Base-by-base conservation (phyloP, 495 filamentous ascomycete genomes). In the Penicillium herquei region DNA sequence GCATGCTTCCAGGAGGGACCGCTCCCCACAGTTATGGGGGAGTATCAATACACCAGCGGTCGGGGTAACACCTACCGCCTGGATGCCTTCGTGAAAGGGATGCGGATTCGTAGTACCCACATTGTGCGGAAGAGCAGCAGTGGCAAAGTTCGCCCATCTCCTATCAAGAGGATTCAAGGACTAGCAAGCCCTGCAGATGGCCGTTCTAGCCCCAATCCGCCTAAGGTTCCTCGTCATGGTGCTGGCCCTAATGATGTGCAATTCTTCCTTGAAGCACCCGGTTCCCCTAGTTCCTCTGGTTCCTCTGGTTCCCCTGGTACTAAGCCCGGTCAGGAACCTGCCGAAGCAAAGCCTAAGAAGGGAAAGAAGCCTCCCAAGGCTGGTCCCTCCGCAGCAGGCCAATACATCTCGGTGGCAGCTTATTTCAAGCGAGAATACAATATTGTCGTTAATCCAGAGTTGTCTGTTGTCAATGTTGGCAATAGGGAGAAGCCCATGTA, bases 391-490 rank as follows among this genome's bases (percentile, higher is more conserved):
- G 56, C 61, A 13, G 64, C 66, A 7, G 74, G 74, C 6, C 52
- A 49, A 31, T 83, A 81, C 43, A 73, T 83, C 26, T 72, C 70
- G 33, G 80, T 86, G 9, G 70, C 62, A 8, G 70, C 81, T 1
- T 84, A 78, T 66, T 85, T 86, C 60, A 58, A 58, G 14, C 45
- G 59, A 47, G 77, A 73, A 18, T 80, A 83, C 65, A 65, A 74
- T 3, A 73, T 80, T 3, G 63, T 57, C 2, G 40, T 77, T 3
- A 51, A 73, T 16, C 71, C 74, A 0, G 56, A 65, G 0, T 54
- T 81, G 7, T 89, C 90, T 0, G 77, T 93, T 4, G 70, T 96
- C 53, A 92, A 95, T 62, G 77, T 87, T 11, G 89, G 89, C 6
- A 84, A 68, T 14, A 63, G 49, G 1, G 66, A 73, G 0, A 79